Conservation (phyloP, 1,284 basidiomycete genomes). For the Trametes pubescens region DNA sequence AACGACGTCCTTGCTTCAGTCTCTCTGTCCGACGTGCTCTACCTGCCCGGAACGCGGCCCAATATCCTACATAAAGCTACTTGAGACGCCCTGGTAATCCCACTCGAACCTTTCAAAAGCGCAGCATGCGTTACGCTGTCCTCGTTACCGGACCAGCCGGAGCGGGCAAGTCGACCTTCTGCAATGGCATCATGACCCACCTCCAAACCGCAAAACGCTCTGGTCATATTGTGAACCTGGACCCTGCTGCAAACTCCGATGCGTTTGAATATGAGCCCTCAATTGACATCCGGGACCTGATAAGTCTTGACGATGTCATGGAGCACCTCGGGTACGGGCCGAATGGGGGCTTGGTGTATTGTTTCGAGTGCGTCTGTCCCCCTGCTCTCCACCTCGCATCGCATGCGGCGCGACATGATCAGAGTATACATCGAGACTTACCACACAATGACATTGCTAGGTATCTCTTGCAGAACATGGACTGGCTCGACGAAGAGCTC, state of each 20-base stretch:
- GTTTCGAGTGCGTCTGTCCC: slow-evolving; percentile 85
- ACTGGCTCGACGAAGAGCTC: slow-evolving; percentile 99
- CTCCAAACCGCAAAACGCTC: slow-evolving; percentile 85
- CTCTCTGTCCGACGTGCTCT: neutral
- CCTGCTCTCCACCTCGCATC: too few species aligned
- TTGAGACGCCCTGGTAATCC: neutral
- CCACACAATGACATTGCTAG: slow-evolving; percentile 50
- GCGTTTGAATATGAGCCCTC: slow-evolving; percentile 94
- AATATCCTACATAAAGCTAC: neutral
- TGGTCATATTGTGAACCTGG: slow-evolving; percentile 96
- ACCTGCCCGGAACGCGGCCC: neutral
- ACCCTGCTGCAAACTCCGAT: slow-evolving; percentile 89
- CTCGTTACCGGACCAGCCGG: slow-evolving; percentile 93
- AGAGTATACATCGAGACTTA: neutral
- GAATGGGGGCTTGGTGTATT: slow-evolving; percentile 97
- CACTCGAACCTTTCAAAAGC: neutral
- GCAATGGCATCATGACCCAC: slow-evolving; percentile 90
- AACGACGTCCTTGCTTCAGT: neutral
- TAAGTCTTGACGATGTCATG: slow-evolving; percentile 97
- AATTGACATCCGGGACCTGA: slow-evolving; percentile 95
- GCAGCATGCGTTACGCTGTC: slow-evolving; percentile 87
- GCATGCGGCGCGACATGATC: slow-evolving; percentile 59
- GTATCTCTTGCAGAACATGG: slow-evolving; percentile 96
- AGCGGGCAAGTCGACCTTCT: slow-evolving; percentile 98
- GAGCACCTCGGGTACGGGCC: slow-evolving; percentile 94